Base-by-base conservation (phyloP, 768 basidiomycete species). In the Postia placenta region DNA sequence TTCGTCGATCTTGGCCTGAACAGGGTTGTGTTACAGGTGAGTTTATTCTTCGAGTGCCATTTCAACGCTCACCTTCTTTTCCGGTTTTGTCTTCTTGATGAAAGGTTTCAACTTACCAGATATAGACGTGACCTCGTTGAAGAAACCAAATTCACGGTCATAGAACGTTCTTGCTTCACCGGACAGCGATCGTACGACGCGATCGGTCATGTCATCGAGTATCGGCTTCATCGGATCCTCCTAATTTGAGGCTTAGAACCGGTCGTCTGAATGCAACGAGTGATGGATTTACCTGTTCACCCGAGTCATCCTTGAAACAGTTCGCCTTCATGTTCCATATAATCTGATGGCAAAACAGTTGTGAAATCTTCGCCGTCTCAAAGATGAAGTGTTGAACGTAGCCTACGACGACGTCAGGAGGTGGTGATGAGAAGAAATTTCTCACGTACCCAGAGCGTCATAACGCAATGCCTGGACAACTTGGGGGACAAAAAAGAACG, bases 241-340 rank as follows among this genome's bases (percentile, higher is more conserved):
- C 92, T 96, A 57, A 5, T 49, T 51, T 53, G 24, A 20, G 11
- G 11, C 39, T 40, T 17, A 35, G 33, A 37, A n/a, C 17, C 15
- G 22, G 11, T 47, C 11, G 42, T 30, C 30, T 19, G 51, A 26
- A 52, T 36, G 19, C 17, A 19, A 17, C 35, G 14, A n/a, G 6
- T n/a, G 25, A 24, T 45, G 42, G 40, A 71, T 80, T 44, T 59
- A 89, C 92, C 50, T 87, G 74, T 64, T 94, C 93, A 12, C 82
- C 91, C 5, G 75, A 71, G 60, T 98, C 96, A 59, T 93, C 95
- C 59, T 87, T 91, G 65, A 83, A 96, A 53, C 89, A 92, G 60
- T 99, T 99, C 4, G 96, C 96, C 60, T 95, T 95, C 96, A 98
- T 98, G 65, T 98, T 99, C 96, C 96, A 99, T 53, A 99, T 91